These are phyloP conservation scores for Fonsecaea nubica DNA, from an alignment of 2,329 filamentous ascomycete species.

Conservation along the genomic window DNA sequence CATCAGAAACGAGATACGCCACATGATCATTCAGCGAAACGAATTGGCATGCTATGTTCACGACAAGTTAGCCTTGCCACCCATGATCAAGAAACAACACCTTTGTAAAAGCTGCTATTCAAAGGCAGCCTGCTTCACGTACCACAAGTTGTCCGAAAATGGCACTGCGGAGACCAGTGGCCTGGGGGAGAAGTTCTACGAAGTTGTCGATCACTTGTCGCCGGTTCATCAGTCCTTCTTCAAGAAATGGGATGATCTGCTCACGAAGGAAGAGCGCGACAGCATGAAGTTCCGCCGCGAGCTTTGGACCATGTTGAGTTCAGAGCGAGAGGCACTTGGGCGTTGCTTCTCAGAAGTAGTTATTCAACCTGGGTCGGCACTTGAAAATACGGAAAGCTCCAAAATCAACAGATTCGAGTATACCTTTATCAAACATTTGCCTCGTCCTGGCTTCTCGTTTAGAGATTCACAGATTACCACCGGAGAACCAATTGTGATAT, in stretches of 20 bases:
- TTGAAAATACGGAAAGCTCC: slow-evolving; percentile 70
- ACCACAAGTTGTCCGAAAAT: slow-evolving; percentile 86
- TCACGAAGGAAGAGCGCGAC: slow-evolving; percentile 94
- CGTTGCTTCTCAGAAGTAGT: slow-evolving; percentile 89
- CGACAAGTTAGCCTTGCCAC: slow-evolving; percentile 79
- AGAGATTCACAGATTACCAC: slow-evolving; percentile 84
- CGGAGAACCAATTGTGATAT: slow-evolving; percentile 94
- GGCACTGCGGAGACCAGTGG: slow-evolving; percentile 82
- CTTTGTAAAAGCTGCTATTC: slow-evolving; percentile 89
- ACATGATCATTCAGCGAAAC: slow-evolving; percentile 97
- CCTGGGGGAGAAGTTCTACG: slow-evolving; percentile 80
- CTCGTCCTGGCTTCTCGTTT: slow-evolving; percentile 74
- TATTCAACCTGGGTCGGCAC: slow-evolving; percentile 76
- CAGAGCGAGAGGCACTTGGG: slow-evolving; percentile 83
- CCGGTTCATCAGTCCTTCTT: slow-evolving; percentile 81
- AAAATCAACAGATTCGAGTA: slow-evolving; percentile 95
- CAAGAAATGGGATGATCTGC: slow-evolving; percentile 87
- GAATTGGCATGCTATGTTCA: slow-evolving; percentile 84
- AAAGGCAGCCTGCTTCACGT: slow-evolving; percentile 87
- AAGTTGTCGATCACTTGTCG: slow-evolving; percentile 78
- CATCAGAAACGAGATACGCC: slow-evolving; percentile 83
- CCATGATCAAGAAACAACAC: slow-evolving; percentile 82
- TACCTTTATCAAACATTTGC: slow-evolving; percentile 75
- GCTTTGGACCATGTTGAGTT: slow-evolving; percentile 93
- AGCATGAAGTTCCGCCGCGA: slow-evolving; percentile 85